A percentile compares a stretch with the other conserved stretches of the same genome.
phyloP scores from a whole-genome alignment of 2,329 filamentous ascomycete species.

The Claviceps spartinae region DNA sequence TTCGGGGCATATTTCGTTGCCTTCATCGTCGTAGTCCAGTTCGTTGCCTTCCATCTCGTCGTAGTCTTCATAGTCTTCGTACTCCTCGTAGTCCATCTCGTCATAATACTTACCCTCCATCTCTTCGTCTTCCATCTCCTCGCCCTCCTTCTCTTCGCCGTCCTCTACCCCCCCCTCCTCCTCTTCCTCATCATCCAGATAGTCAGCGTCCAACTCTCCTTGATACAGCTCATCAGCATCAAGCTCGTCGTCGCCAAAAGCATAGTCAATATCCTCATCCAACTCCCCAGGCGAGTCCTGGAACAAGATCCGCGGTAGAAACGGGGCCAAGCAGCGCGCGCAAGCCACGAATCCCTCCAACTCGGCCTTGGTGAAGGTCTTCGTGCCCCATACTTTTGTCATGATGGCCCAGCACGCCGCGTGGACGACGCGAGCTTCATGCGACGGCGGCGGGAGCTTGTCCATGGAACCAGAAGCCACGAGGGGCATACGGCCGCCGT shows the following conservation, averaged over 20 bases:
- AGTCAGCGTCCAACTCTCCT: too few relatives aligned
- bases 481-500: background rate
- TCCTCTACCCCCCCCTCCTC: too few relatives aligned
- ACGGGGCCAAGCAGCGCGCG: conserved; percentile 3
- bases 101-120: too few relatives aligned
- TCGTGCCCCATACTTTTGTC: conserved; percentile 3
- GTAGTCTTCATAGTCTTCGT: too few relatives aligned
- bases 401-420: conserved; percentile 6
- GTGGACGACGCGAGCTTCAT: conserved; percentile 4
- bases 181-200: too few relatives aligned
- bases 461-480: conserved; percentile 1
- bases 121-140: too few relatives aligned
- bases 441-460: background rate
- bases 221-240: background rate
- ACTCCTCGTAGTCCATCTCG: too few relatives aligned
- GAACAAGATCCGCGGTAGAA: conserved; percentile 5
- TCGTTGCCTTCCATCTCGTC: background rate
- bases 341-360: conserved; percentile 6
- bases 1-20: background rate
- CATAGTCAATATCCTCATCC: conserved; percentile 6
- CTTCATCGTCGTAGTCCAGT: background rate
- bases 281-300: conserved; percentile 5
- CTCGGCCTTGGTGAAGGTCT: conserved; percentile 4
- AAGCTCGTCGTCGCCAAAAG: conserved; percentile 2
- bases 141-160: too few relatives aligned